A percentile compares a stretch with the other conserved stretches of the same genome.
phyloP scores from a whole-genome alignment of 2,329 filamentous ascomycete genomes.

The Myriosclerotinia duriaeana region DNA sequence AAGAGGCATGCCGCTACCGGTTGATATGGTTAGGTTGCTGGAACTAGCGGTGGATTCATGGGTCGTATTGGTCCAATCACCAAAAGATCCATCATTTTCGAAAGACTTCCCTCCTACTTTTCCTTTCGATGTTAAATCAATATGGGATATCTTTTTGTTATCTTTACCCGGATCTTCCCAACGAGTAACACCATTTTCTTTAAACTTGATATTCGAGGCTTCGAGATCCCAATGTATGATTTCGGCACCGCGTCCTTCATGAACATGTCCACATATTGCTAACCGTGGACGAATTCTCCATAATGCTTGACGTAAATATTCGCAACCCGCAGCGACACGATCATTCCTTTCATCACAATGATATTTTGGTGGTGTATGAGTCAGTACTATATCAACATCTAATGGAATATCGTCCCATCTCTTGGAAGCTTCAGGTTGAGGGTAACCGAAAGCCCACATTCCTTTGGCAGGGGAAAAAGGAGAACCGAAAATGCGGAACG shows the following conservation, averaged over 20 bases:
- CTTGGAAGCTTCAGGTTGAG: constrained; percentile 40
- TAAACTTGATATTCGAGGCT: constrained; percentile 44
- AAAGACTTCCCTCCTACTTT: constrained; percentile 42
- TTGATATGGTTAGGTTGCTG: background rate
- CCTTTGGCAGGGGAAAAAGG: constrained; percentile 60
- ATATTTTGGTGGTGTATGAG: constrained; percentile 64
- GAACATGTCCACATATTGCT: constrained; percentile 70
- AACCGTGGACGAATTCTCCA: constrained; percentile 62
- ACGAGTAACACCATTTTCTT: constrained; percentile 45
- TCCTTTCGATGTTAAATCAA: constrained; percentile 56
- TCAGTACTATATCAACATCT: constrained; percentile 65
- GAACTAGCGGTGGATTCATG: background rate
- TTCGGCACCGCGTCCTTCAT: constrained; percentile 64
- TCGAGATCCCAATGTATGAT: constrained; percentile 59
- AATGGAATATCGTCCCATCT: constrained; percentile 63
- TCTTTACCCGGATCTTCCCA: constrained; percentile 61
- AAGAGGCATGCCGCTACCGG: background rate
- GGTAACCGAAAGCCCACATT: constrained; percentile 69
- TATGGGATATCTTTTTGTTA: constrained; percentile 59
- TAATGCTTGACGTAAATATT: constrained; percentile 56
- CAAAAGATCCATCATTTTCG: constrained; percentile 47
- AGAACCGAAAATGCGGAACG: constrained; percentile 69
- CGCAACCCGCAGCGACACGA: constrained; percentile 55
- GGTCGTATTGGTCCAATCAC: constrained; percentile 11
- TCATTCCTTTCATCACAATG: constrained; percentile 55